A percentile compares a stretch with the other conserved stretches of the same genome.
Evolutionary conservation across 192 early-diverging fungal species (phyloP).

Genomic region (Hyaloraphidium curvatum): DNA sequence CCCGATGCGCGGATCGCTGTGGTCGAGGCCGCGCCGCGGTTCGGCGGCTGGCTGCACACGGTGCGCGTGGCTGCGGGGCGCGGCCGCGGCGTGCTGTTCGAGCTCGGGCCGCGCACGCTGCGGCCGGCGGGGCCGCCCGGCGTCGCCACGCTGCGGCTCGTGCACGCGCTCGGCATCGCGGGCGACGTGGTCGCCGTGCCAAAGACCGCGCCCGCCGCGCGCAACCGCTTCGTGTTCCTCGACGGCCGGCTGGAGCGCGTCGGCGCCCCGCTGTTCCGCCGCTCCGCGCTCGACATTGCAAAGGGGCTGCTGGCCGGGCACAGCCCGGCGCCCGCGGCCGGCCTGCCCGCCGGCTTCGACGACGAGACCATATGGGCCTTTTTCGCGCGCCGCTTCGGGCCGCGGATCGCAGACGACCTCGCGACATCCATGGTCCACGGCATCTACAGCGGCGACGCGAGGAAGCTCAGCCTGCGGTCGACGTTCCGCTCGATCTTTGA

Average conservation of each 20-base stretch:
- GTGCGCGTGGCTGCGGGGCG: conserved; percentile 15
- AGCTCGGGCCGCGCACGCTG: conserved; percentile 68
- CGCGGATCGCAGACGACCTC: conserved; percentile 52
- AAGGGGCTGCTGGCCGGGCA: conserved; percentile 5
- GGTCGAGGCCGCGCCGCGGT: conserved; percentile 41
- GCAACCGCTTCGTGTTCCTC: conserved; percentile 68
- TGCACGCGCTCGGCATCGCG: conserved; percentile 42
- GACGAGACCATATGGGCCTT: conserved; percentile 83
- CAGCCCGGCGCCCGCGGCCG: conserved; percentile 17
- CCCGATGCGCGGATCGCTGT: conserved; percentile 37
- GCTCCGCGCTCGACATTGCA: too few relatives aligned
- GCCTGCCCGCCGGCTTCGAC: background rate
- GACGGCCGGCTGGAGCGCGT: conserved; percentile 37
- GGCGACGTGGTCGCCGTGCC: conserved; percentile 32
- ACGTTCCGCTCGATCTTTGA: conserved; percentile 54
- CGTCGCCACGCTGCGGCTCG: conserved; percentile 55
- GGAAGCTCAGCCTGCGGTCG: conserved; percentile 50
- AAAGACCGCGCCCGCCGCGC: conserved; percentile 46
- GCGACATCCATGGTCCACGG: conserved; percentile 81
- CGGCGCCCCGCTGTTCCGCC: conserved; percentile 6
- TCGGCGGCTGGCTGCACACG: conserved; percentile 78
- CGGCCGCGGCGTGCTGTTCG: conserved; percentile 31
- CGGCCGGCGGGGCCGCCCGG: conserved; percentile 50
- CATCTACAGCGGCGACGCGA: conserved; percentile 78
- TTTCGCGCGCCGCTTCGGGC: conserved; percentile 55